phyloP scores from a whole-genome alignment of 2,329 filamentous ascomycete species.

The Fusarium zealandicum region DNA sequence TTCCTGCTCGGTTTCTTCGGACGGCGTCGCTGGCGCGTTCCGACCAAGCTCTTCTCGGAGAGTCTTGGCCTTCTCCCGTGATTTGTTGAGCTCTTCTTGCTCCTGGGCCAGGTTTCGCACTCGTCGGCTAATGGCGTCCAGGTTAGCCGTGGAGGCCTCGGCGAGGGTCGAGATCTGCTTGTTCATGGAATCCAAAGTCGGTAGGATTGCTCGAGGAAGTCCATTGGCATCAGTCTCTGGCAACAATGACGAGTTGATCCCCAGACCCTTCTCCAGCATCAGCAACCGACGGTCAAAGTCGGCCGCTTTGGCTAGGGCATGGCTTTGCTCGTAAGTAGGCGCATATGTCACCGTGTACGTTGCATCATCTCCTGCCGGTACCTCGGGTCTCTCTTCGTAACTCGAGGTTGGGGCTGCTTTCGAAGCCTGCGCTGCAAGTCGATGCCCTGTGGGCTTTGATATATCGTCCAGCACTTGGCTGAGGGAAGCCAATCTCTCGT shows the following conservation, averaged over 20 bases:
- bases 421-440: slow-evolving; percentile 15
- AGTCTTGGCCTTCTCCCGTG: slow-evolving; percentile 66
- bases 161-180: slow-evolving; percentile 80
- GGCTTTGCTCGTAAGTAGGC: slow-evolving; percentile 69
- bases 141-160: slow-evolving; percentile 73
- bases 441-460: slow-evolving; percentile 43
- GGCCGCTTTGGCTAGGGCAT: slow-evolving; percentile 79
- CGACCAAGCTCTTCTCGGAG: slow-evolving; percentile 66
- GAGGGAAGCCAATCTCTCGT: slow-evolving; percentile 64
- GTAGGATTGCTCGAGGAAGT: slow-evolving; percentile 74
- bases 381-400: slow-evolving; percentile 30
- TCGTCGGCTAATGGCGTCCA: slow-evolving; percentile 75
- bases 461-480: slow-evolving; percentile 77
- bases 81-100: slow-evolving; percentile 73
- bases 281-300: slow-evolving; percentile 86
- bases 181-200: slow-evolving; percentile 80
- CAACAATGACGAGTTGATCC: slow-evolving; percentile 74
- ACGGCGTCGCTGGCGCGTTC: slow-evolving; percentile 51
- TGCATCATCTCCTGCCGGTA: slow-evolving; percentile 44
- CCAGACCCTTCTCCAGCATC: slow-evolving; percentile 80
- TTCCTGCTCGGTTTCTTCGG: slow-evolving; percentile 71
- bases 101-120: slow-evolving; percentile 76
- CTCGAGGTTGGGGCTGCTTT: slow-evolving; percentile 16
- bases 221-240: slow-evolving; percentile 66
- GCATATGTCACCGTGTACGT: slow-evolving; percentile 72